phyloP scores from a whole-genome alignment of 495 filamentous ascomycete genomes.

The Elasticomyces elasticus region DNA sequence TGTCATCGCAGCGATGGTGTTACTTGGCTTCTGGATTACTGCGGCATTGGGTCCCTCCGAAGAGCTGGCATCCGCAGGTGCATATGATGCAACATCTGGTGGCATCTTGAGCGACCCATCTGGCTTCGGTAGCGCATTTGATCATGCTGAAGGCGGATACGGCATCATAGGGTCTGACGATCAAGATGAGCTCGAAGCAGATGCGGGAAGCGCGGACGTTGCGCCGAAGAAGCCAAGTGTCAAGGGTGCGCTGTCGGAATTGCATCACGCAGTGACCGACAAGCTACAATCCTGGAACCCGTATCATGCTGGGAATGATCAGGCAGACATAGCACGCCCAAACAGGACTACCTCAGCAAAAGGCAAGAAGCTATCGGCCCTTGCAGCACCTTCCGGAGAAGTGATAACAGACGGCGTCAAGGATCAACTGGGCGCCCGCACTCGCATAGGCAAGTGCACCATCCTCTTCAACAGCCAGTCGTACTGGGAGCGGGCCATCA shows the following conservation, averaged over 20 bases:
- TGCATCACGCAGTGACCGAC: conserved; percentile 17
- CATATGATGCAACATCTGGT: conserved; percentile 4
- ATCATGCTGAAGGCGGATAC: neutral
- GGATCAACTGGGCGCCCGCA: conserved; percentile 12
- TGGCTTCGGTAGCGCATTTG: conserved; percentile 1
- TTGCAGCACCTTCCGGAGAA: neutral
- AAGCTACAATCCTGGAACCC: conserved; percentile 17
- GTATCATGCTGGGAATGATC: neutral
- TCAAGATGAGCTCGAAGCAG: neutral
- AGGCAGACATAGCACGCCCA: neutral
- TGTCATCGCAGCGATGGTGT: neutral
- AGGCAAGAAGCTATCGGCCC: neutral
- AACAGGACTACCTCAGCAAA: conserved; percentile 1
- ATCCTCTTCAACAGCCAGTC: conserved; percentile 27
- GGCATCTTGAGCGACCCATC: conserved; percentile 7
- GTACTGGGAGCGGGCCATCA: conserved; percentile 29
- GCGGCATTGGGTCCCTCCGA: conserved; percentile 4
- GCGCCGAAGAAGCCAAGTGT: conserved; percentile 1
- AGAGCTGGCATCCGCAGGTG: neutral
- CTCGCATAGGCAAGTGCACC: conserved; percentile 29
- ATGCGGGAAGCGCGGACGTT: neutral
- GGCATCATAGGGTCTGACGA: conserved; percentile 4
- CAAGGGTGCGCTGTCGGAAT: conserved; percentile 10
- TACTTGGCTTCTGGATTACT: conserved; percentile 6
- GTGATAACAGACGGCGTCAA: conserved; percentile 2